Evolutionary conservation across 108 stramenopile species (phyloP).

Genomic region (Fistulifera solaris): DNA sequence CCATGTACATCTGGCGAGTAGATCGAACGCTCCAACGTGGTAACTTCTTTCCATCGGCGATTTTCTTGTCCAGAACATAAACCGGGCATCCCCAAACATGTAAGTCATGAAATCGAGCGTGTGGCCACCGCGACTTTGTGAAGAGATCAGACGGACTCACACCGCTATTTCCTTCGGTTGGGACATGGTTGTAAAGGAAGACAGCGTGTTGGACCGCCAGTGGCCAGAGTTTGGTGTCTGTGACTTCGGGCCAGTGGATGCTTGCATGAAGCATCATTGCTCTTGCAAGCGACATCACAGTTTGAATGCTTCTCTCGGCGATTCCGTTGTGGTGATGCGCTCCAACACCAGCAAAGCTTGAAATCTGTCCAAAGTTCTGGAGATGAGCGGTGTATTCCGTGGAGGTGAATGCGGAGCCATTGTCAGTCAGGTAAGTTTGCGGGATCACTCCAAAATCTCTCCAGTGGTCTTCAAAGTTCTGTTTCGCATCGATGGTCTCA

Average conservation of each 20-base stretch:
- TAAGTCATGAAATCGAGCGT: constrained; percentile 2
- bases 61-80: constrained; percentile 20
- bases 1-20: constrained; percentile 17
- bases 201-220: constrained; percentile 32
- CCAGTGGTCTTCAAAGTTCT: constrained; percentile 5
- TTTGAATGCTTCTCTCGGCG: constrained; percentile 25
- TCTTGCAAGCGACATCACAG: constrained; percentile 20
- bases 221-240: constrained; percentile 24
- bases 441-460: constrained; percentile 10
- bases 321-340: constrained; percentile 23
- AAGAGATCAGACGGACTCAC: constrained; percentile 17
- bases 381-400: constrained; percentile 2
- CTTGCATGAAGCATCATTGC: constrained; percentile 32
- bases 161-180: constrained; percentile 2
- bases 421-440: constrained; percentile 8
- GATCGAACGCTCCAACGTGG: constrained; percentile 21
- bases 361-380: neutral
- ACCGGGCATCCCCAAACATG: constrained; percentile 36
- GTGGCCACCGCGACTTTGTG: constrained; percentile 11
- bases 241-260: constrained; percentile 30
- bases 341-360: neutral
- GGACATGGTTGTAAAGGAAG: constrained; percentile 25
- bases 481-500: constrained; percentile 5
- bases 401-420: constrained; percentile 18
- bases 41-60: constrained; percentile 24